Evolutionary conservation across 306 rosid genomes (phyloP).

Genomic region (Prosopis cineraria): DNA sequence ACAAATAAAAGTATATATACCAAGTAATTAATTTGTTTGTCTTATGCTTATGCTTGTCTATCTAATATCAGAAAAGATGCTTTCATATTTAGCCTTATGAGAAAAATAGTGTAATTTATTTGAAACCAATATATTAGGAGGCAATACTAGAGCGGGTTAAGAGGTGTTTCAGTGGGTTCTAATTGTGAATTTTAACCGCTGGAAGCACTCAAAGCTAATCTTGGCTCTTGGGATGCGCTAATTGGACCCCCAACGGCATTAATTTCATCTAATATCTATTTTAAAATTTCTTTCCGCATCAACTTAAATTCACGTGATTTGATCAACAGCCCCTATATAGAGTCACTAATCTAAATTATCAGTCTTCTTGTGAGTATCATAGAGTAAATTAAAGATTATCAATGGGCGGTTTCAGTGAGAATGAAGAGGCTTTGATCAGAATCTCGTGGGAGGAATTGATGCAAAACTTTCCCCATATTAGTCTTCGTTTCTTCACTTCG

Average conservation of each 20-base stretch:
- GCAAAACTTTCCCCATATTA: background rate
- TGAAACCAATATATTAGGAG: too few species aligned
- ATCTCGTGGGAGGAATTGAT: background rate
- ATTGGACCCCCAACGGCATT: background rate
- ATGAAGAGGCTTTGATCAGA: background rate
- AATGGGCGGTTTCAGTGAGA: background rate
- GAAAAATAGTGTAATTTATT: background rate
- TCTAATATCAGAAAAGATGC: too few species aligned
- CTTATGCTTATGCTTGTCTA: too few species aligned
- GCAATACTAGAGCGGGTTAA: background rate
- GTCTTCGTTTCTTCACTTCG: background rate
- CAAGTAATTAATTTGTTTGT: background rate
- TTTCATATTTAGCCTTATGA: background rate
- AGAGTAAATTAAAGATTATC: background rate
- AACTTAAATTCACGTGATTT: background rate
- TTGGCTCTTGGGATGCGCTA: background rate
- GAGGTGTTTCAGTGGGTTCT: background rate
- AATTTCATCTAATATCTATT: background rate
- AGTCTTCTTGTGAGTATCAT: background rate
- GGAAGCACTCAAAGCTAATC: background rate
- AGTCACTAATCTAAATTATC: background rate
- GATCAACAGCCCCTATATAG: background rate
- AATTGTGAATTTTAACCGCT: background rate
- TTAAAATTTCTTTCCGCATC: background rate
- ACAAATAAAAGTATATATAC: too few species aligned